Conservation (phyloP, 2,329 filamentous ascomycete species). For the Triangularia setosa region DNA sequence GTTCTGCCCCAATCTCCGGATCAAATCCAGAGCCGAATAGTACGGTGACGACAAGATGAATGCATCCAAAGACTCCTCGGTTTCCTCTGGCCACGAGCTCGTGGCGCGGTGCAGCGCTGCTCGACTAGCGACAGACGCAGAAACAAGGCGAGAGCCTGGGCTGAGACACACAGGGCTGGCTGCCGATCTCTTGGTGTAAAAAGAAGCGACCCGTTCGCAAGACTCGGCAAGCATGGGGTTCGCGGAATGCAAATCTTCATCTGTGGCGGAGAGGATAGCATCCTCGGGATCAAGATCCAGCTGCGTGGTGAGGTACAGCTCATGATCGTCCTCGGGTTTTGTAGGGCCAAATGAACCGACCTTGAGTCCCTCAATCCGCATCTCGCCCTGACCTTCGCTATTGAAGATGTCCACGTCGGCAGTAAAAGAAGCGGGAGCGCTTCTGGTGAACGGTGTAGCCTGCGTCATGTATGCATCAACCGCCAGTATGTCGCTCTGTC, state of each 20-base stretch:
- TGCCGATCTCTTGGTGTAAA: slow-evolving; percentile 19
- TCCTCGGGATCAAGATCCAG: slow-evolving; percentile 40
- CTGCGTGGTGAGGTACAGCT: slow-evolving; percentile 35
- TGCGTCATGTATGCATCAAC: slow-evolving; percentile 34
- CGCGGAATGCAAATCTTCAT: background rate
- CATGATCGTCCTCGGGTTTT: slow-evolving; percentile 31
- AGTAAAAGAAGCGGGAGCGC: slow-evolving; percentile 30
- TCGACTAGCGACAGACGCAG: background rate
- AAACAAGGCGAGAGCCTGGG: background rate
- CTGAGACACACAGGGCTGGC: background rate
- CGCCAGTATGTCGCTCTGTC: slow-evolving; percentile 17
- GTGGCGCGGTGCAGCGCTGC: background rate
- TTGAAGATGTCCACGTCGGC: slow-evolving; percentile 38
- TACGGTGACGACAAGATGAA: slow-evolving; percentile 35
- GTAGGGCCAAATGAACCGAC: slow-evolving; percentile 32
- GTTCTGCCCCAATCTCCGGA: slow-evolving; percentile 27
- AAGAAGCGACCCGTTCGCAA: slow-evolving; percentile 35
- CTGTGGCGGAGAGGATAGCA: slow-evolving; percentile 30
- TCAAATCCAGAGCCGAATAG: slow-evolving; percentile 28
- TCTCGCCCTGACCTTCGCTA: slow-evolving; percentile 29
- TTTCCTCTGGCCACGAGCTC: slow-evolving; percentile 27
- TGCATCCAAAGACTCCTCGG: slow-evolving; percentile 26
- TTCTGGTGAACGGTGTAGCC: slow-evolving; percentile 23
- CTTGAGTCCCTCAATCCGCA: slow-evolving; percentile 33
- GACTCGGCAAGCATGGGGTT: slow-evolving; percentile 32